Evolutionary conservation across 2,329 filamentous ascomycete genomes (phyloP).

Genomic region (Penicillium hordei): DNA sequence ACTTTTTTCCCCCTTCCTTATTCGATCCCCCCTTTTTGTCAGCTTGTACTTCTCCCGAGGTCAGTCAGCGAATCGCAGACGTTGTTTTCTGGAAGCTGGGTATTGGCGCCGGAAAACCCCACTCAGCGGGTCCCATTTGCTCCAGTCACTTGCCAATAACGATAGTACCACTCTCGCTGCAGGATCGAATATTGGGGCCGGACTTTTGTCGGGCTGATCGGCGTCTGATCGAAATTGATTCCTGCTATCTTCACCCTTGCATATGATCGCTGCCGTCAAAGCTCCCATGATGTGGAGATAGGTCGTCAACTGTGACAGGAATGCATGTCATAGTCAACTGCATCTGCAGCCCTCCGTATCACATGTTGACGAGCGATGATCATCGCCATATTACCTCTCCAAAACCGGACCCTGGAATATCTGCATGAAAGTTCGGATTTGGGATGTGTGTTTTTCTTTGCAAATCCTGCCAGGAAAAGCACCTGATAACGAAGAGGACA

Average conservation of each 20-base stretch:
- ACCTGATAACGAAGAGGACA: not conserved
- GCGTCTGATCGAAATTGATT: not conserved
- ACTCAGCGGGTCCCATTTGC: not conserved
- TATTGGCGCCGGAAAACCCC: not conserved
- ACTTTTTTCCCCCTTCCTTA: not conserved
- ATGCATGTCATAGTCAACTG: slow-evolving; percentile 21
- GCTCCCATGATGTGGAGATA: slow-evolving; percentile 7
- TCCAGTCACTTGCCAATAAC: not conserved
- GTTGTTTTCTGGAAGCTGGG: not conserved
- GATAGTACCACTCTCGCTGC: not conserved
- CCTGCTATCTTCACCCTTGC: slow-evolving; percentile 17
- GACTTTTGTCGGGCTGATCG: not conserved
- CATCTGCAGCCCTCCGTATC: slow-evolving; percentile 12
- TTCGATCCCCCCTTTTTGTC: not conserved
- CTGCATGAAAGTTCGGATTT: not conserved
- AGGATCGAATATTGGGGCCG: not conserved
- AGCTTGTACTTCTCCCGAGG: not conserved
- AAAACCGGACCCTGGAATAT: not conserved
- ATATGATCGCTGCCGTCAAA: slow-evolving; percentile 18
- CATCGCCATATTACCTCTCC: not conserved
- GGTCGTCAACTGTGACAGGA: slow-evolving; percentile 6
- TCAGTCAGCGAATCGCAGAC: not conserved
- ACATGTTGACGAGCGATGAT: slow-evolving; percentile 4
- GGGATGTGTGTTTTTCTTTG: not conserved
- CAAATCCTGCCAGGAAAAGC: not conserved